A percentile compares a stretch with the other conserved stretches of the same genome.
Conservation (phyloP, 306 rosid genomes). For the Vicia faba region DNA sequence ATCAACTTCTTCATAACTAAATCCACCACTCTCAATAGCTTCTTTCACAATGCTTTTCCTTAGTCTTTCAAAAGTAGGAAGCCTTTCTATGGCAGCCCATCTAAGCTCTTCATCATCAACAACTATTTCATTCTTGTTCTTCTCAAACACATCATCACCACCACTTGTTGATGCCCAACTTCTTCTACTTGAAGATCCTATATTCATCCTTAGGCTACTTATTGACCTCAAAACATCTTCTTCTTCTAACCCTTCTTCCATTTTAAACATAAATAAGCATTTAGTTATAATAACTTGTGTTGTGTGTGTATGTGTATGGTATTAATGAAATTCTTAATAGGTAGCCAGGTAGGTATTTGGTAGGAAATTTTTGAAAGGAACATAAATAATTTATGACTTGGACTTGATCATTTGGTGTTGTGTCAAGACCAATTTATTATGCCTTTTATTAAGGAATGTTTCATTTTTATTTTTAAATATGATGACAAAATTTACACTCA, state of each 20-base stretch:
- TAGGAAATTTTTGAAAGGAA: background rate
- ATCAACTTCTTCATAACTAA: constrained; percentile 62
- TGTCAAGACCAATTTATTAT: background rate
- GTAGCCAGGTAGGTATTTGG: background rate
- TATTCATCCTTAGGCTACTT: constrained; percentile 47
- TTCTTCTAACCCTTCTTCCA: constrained; percentile 39
- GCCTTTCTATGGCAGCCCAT: constrained; percentile 91
- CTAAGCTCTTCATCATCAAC: constrained; percentile 71
- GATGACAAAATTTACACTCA: too few species aligned
- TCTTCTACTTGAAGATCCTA: constrained; percentile 49
- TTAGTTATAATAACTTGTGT: background rate
- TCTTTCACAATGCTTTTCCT: constrained; percentile 59
- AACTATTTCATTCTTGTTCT: constrained; percentile 44
- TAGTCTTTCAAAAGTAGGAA: constrained; percentile 81
- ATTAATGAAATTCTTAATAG: background rate
- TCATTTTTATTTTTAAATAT: too few species aligned
- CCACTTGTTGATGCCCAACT: constrained; percentile 45
- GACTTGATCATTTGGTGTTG: background rate
- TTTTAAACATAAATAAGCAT: background rate
- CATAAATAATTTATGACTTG: background rate
- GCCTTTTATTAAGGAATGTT: too few species aligned
- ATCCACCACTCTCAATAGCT: constrained; percentile 55
- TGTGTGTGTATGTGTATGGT: background rate
- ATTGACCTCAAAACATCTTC: constrained; percentile 36
- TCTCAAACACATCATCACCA: constrained; percentile 41